Percentiles rank a stretch among this genome's conserved stretches.
These are phyloP conservation scores for Funneliformis geosporum DNA, from an alignment of 192 early-diverging fungal genomes.

Conservation along the genomic window DNA sequence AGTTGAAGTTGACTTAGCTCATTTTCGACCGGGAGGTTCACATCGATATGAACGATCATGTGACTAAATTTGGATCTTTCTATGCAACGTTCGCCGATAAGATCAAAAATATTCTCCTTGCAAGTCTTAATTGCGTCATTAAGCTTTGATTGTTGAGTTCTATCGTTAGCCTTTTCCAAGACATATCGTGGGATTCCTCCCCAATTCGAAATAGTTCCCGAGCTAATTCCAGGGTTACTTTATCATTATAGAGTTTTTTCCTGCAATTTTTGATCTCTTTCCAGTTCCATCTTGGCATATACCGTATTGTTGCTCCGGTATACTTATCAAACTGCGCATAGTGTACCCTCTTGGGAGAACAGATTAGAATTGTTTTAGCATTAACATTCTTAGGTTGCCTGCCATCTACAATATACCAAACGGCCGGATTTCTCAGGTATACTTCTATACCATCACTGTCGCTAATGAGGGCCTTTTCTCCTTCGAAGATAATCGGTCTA, in stretches of 20 bases:
- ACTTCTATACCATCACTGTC: background rate
- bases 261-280: background rate
- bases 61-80: background rate
- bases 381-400: background rate
- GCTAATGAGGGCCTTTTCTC: background rate
- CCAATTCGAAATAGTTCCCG: background rate
- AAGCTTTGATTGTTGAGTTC: background rate
- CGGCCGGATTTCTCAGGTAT: background rate
- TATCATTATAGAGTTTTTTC: background rate
- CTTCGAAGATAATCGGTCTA: background rate
- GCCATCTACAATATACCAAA: conserved; percentile 25
- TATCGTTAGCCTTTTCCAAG: background rate
- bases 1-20: background rate
- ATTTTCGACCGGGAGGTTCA: background rate
- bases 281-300: background rate
- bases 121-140: background rate
- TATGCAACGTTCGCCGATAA: background rate
- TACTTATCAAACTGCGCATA: background rate
- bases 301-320: background rate
- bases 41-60: background rate
- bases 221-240: too few species aligned
- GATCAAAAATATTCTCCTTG: background rate
- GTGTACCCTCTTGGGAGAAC: background rate
- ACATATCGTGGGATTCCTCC: background rate
- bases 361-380: conserved; percentile 25